Conservation (phyloP, 176 grass and related monocot species). For the Metroxylon sagu region DNA sequence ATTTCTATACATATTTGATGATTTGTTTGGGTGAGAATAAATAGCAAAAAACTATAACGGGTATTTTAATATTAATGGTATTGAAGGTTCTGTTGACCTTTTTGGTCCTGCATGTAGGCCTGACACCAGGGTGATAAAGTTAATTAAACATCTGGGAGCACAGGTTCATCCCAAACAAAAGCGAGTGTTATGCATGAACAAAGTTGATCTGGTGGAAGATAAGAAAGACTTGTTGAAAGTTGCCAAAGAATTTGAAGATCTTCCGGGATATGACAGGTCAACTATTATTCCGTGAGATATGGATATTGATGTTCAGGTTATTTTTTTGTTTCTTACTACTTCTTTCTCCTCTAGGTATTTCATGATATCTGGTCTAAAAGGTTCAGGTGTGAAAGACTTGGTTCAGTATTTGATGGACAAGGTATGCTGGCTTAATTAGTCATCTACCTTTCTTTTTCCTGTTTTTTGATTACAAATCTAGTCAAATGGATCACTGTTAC, state of each 20-base stretch:
- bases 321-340: conserved; percentile 19
- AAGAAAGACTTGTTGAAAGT: conserved; percentile 89
- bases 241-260: conserved; percentile 87
- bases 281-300: neutral
- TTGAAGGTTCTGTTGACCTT: neutral
- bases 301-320: conserved; percentile 1
- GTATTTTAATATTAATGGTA: too few relatives aligned
- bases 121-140: conserved; percentile 70
- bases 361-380: conserved; percentile 93
- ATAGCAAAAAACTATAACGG: too few relatives aligned
- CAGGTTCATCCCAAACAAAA: conserved; percentile 65
- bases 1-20: too few relatives aligned
- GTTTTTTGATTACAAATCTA: too few relatives aligned
- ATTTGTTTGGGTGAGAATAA: too few relatives aligned
- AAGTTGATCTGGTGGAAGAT: conserved; percentile 72
- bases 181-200: conserved; percentile 97
- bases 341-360: conserved; percentile 53
- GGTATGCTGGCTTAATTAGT: conserved; percentile 26
- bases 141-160: conserved; percentile 69
- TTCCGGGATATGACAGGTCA: conserved; percentile 87
- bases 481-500: too few relatives aligned
- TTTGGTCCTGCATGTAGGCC: conserved; percentile 39
- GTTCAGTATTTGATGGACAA: conserved; percentile 77
- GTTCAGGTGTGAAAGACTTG: conserved; percentile 90
- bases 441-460: neutral